Percentiles rank a stretch among this genome's conserved stretches.
Conservation (phyloP, 2,329 filamentous ascomycete genomes). For the Periconia digitata region DNA sequence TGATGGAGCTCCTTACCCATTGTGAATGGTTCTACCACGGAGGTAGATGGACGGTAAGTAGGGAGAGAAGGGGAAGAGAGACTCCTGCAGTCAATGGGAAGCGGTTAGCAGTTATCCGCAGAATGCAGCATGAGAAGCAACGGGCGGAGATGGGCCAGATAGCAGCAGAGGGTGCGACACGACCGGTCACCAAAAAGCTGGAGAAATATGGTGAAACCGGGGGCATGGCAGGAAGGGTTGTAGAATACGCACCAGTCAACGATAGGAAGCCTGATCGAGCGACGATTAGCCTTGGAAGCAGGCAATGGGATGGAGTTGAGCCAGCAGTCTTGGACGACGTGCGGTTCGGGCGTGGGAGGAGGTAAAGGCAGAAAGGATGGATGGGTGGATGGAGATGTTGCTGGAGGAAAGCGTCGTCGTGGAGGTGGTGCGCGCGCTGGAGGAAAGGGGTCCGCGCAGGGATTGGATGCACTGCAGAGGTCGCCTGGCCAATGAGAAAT, state of each 20-base stretch:
- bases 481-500: constrained; percentile 18
- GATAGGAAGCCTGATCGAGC: constrained; percentile 37
- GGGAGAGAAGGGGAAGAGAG: constrained; percentile 37
- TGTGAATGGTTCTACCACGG: constrained; percentile 30
- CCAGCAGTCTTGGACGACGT: constrained; percentile 9
- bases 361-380: constrained; percentile 8
- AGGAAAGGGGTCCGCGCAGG: constrained; percentile 43
- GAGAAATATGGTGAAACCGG: constrained; percentile 37
- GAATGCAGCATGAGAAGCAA: constrained; percentile 15
- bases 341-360: constrained; percentile 5
- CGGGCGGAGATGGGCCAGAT: constrained; percentile 26
- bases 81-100: constrained; percentile 27
- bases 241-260: constrained; percentile 42
- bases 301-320: constrained; percentile 19
- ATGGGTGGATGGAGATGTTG: constrained; percentile 37
- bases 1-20: constrained; percentile 40
- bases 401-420: constrained; percentile 39
- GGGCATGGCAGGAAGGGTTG: constrained; percentile 16
- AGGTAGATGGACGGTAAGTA: constrained; percentile 24
- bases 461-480: constrained; percentile 29
- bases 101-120: constrained; percentile 22
- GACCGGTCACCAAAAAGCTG: constrained; percentile 25
- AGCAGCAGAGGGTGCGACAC: constrained; percentile 36
- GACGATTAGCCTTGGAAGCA: constrained; percentile 38
- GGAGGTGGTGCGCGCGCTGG: constrained; percentile 30